phyloP scores from a whole-genome alignment of 1,284 basidiomycete genomes.

The Agaricales sp. region DNA sequence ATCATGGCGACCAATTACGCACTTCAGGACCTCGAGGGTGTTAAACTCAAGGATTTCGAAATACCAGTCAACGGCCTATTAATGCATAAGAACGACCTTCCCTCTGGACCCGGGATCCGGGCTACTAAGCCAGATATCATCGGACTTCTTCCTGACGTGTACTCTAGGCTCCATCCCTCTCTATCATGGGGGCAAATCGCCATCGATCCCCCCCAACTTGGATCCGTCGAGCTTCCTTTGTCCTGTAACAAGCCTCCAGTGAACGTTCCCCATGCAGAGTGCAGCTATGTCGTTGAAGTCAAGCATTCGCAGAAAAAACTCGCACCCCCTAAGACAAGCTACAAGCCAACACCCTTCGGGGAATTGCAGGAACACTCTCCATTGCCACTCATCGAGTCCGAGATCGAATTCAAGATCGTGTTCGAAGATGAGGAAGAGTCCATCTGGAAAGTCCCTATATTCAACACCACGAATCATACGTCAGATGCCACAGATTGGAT shows the following conservation, averaged over 20 bases:
- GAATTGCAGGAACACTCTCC: neutral
- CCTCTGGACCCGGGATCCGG: too few relatives aligned
- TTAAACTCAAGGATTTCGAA: neutral
- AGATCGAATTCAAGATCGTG: too few relatives aligned
- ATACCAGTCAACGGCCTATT: neutral
- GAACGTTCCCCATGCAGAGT: neutral
- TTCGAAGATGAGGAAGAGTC: neutral
- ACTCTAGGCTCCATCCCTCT: neutral
- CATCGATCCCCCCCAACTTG: too few relatives aligned
- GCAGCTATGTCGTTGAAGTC: neutral
- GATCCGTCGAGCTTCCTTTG: neutral
- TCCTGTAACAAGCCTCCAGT: neutral
- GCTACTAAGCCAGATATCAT: neutral
- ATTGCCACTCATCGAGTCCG: too few relatives aligned
- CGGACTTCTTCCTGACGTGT: neutral
- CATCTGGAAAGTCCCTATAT: too few relatives aligned
- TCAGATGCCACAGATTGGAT: neutral
- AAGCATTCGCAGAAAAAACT: neutral
- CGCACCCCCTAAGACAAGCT: neutral
- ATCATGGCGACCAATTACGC: neutral
- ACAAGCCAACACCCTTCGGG: too few relatives aligned
- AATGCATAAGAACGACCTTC: neutral
- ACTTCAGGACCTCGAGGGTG: neutral
- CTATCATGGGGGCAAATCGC: neutral
- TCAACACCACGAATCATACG: neutral